Base-by-base conservation (phyloP, 2,329 filamentous ascomycete species). In the Aspergillus terreus region DNA sequence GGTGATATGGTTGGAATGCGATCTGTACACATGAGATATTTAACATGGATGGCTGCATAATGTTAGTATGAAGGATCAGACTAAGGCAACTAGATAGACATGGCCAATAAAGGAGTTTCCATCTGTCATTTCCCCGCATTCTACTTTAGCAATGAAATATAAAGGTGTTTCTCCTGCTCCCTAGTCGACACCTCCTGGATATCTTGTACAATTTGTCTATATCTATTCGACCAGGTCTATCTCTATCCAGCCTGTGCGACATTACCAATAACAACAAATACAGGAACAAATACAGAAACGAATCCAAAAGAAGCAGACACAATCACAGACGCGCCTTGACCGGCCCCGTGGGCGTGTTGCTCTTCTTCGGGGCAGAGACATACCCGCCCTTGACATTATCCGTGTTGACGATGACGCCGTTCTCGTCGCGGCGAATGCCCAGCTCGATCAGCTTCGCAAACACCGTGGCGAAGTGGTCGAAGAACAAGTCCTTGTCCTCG, bases 401-500 rank as follows among this genome's bases (percentile, higher is more conserved):
- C 10, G 76, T 71, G 60, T 85, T 84, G 30, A 75, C 65, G 36
- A 86, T 70, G 6, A 64, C 72, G 0, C 80, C 83, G 6, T 72
- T 63, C 9, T 63, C 76, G 60, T 85, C 82, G 38, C 83, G 73
- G 45, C 67, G 60, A 51, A 86, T 82, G 0, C 83, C 83, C 55
- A 86, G 65, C 67, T 85, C 83, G 47, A 85, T 61, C 64, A 86
- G 60, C 68, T 84, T 84, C 10, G 73, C 76, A 64, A 85, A 85
- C 0, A 76, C 83, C 51, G 75, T 75, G 12, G 75, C 63, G 60
- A 86, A 86, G 62, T 85, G 77, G 43, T 75, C 74, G 59, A 84
- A 86, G 71, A 86, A 85, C 42, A 76, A 54, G 0, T 84, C 82
- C 66, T 83, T 83, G 60, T 86, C 81, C 46, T 76, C 70, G 4